These are phyloP conservation scores for Phytophthora macrochlamydospora DNA, from an alignment of 352 stramenopile species.

Conservation along the genomic window DNA sequence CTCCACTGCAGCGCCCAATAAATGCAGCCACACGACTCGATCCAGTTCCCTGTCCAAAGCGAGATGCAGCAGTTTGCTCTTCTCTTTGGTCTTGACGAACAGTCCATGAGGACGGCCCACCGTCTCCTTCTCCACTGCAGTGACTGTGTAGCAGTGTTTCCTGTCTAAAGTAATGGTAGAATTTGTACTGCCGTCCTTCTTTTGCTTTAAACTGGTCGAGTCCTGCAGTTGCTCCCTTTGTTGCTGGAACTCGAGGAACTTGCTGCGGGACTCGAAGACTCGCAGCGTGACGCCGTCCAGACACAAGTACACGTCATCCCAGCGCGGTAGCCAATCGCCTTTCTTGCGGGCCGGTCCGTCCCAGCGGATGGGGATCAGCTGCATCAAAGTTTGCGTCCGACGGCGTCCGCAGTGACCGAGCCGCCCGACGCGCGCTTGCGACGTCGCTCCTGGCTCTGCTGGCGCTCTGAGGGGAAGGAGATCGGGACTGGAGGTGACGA, in stretches of 20 bases:
- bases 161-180: slow-evolving; percentile 22
- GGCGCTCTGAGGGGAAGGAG: slow-evolving; percentile 25
- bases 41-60: slow-evolving; percentile 73
- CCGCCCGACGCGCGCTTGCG: slow-evolving; percentile 9
- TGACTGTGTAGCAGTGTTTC: slow-evolving; percentile 62
- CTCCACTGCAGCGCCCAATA: slow-evolving; percentile 66
- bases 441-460: slow-evolving; percentile 26
- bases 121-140: slow-evolving; percentile 60
- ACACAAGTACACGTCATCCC: slow-evolving; percentile 73
- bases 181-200: slow-evolving; percentile 4
- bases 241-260: slow-evolving; percentile 52
- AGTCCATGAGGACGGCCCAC: slow-evolving; percentile 66
- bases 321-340: slow-evolving; percentile 79
- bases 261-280: slow-evolving; percentile 69
- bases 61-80: slow-evolving; percentile 62
- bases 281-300: slow-evolving; percentile 66
- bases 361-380: slow-evolving; percentile 75
- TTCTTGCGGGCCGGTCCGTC: slow-evolving; percentile 69
- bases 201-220: slow-evolving; percentile 3
- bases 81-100: slow-evolving; percentile 54
- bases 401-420: slow-evolving; percentile 20
- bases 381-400: slow-evolving; percentile 49
- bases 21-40: slow-evolving; percentile 75
- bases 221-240: slow-evolving; percentile 33
- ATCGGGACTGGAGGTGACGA: slow-evolving; percentile 7